A percentile compares a stretch with the other conserved stretches of the same genome.
These are phyloP conservation scores for Tylopilus rubrobrunneus DNA, from an alignment of 768 basidiomycete genomes.

Conservation along the genomic window DNA sequence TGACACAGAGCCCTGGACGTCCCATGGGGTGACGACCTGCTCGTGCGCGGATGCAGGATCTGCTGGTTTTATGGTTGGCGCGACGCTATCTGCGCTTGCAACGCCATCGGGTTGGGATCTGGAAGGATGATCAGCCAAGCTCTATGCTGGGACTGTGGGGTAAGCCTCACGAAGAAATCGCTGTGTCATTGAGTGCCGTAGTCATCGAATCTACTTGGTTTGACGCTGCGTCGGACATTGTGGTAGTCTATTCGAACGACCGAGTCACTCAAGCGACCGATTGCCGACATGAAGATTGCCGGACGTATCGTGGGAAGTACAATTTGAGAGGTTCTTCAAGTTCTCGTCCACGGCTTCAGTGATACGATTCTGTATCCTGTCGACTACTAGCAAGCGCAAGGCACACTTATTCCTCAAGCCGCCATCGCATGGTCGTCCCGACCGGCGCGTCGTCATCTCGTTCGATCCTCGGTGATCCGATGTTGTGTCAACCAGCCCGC, in stretches of 20 bases:
- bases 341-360: too few species aligned
- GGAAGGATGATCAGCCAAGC: not conserved
- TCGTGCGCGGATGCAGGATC: constrained; percentile 36
- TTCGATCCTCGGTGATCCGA: not conserved
- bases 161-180: constrained; percentile 31
- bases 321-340: too few species aligned
- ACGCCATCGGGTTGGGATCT: constrained; percentile 13
- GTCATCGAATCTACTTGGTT: constrained; percentile 30
- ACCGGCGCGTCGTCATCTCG: not conserved
- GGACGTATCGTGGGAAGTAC: not conserved
- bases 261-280: not conserved
- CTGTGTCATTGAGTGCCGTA: constrained; percentile 21
- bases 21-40: constrained; percentile 96
- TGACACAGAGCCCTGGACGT: constrained; percentile 88
- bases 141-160: not conserved
- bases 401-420: too few species aligned
- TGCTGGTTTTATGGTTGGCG: constrained; percentile 30
- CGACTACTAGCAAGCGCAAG: too few species aligned
- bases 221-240: constrained; percentile 22
- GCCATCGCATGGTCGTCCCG: not conserved
- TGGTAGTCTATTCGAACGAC: not conserved
- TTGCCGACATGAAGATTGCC: too few species aligned
- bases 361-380: too few species aligned
- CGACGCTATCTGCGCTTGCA: constrained; percentile 12
- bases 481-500: not conserved